Conservation (phyloP, 805 yeast species). For the Candida quercuum region DNA sequence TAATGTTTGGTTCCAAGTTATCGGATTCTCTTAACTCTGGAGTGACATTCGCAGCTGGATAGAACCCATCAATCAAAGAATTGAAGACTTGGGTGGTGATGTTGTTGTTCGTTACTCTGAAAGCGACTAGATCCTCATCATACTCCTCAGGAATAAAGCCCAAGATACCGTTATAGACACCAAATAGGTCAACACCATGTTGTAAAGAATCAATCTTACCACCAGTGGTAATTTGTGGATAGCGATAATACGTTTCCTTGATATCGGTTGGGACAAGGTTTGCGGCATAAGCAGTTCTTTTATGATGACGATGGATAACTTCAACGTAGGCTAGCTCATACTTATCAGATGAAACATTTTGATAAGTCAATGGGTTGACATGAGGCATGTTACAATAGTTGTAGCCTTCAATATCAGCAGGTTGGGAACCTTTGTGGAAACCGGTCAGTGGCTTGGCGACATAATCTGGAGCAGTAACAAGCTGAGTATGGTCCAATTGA, state of each 20-base stretch:
- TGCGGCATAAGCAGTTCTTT: constrained; percentile 34
- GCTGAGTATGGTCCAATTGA: not conserved
- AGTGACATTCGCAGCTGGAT: constrained; percentile 26
- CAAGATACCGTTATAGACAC: constrained; percentile 31
- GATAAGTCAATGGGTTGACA: constrained; percentile 25
- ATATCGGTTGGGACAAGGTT: constrained; percentile 31
- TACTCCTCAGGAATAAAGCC: constrained; percentile 31
- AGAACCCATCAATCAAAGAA: constrained; percentile 32
- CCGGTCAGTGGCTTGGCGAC: constrained; percentile 17
- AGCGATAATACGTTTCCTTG: constrained; percentile 22
- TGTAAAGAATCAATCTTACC: constrained; percentile 34
- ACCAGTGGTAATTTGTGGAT: constrained; percentile 35
- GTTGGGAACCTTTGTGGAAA: constrained; percentile 20
- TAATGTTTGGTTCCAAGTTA: constrained; percentile 31
- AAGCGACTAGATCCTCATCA: constrained; percentile 24
- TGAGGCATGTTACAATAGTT: constrained; percentile 44
- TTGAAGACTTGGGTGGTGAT: constrained; percentile 37
- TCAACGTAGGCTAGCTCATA: constrained; percentile 33
- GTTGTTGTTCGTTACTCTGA: constrained; percentile 33
- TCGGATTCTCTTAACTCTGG: constrained; percentile 30
- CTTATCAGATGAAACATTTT: constrained; percentile 20
- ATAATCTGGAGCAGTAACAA: constrained; percentile 12
- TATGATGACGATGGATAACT: constrained; percentile 38
- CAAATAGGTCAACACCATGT: constrained; percentile 34
- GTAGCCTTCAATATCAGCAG: constrained; percentile 27